Percentiles rank a stretch among this genome's conserved stretches.
phyloP scores from a whole-genome alignment of 1,139 yeast species.

The Yamadazyma diospyri region DNA sequence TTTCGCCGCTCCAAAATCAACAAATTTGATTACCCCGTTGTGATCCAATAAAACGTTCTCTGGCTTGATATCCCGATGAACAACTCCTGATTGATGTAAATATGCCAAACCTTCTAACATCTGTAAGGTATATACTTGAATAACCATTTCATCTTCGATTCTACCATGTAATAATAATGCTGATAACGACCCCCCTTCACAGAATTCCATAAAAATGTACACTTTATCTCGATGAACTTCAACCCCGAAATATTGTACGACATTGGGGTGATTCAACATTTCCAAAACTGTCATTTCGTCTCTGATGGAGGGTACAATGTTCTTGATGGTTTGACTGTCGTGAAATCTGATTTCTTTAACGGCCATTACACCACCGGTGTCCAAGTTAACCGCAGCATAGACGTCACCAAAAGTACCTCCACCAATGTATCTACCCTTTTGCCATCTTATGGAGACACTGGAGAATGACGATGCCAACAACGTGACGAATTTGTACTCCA shows the following conservation, averaged over 20 bases:
- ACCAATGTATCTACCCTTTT: conserved; percentile 89
- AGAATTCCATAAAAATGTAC: conserved; percentile 94
- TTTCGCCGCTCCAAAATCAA: conserved; percentile 97
- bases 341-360: conserved; percentile 93
- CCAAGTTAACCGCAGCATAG: conserved; percentile 86
- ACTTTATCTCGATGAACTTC: conserved; percentile 96
- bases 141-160: conserved; percentile 91
- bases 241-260: conserved; percentile 94
- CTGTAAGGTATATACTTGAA: conserved; percentile 86
- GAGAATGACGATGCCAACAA: conserved; percentile 88
- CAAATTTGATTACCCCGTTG: conserved; percentile 90
- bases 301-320: conserved; percentile 81
- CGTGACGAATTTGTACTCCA: conserved; percentile 83
- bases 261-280: conserved; percentile 91
- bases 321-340: conserved; percentile 81
- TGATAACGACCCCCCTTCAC: conserved; percentile 94
- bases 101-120: conserved; percentile 95
- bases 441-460: conserved; percentile 94
- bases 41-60: conserved; percentile 89
- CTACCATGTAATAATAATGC: conserved; percentile 79
- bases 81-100: conserved; percentile 92
- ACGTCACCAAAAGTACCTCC: conserved; percentile 97
- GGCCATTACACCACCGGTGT: conserved; percentile 95
- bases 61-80: conserved; percentile 95
- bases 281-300: conserved; percentile 97